Percentiles rank a stretch among this genome's conserved stretches.
These are phyloP conservation scores for Coemansia sp. DNA, from an alignment of 371 early-diverging fungal species.

Conservation along the genomic window DNA sequence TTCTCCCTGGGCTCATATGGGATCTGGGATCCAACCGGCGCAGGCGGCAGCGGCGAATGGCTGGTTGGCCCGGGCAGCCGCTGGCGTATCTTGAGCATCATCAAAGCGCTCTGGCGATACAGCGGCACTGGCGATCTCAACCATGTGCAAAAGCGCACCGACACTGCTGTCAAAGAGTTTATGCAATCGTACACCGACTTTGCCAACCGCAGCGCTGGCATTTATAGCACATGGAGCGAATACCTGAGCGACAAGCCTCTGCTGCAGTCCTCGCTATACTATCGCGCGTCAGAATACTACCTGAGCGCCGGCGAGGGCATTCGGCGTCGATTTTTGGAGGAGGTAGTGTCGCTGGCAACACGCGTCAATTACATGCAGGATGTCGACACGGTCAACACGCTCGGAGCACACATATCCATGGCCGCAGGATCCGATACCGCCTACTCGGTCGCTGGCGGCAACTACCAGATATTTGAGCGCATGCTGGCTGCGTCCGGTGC, in stretches of 20 bases:
- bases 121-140: constrained; percentile 12
- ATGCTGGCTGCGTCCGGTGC: constrained; percentile 18
- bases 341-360: constrained; percentile 34
- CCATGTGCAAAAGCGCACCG: constrained; percentile 17
- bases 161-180: constrained; percentile 26
- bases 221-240: constrained; percentile 23
- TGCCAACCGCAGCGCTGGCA: not conserved
- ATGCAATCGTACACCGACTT: constrained; percentile 25
- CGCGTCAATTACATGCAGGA: constrained; percentile 44
- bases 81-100: constrained; percentile 14
- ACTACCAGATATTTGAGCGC: constrained; percentile 29
- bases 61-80: not conserved
- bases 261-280: constrained; percentile 24
- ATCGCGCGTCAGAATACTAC: constrained; percentile 24
- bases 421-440: constrained; percentile 27
- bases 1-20: constrained; percentile 19
- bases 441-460: constrained; percentile 34
- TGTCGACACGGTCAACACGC: constrained; percentile 15
- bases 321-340: constrained; percentile 13
- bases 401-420: constrained; percentile 39
- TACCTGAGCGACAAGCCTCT: constrained; percentile 21
- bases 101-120: constrained; percentile 27
- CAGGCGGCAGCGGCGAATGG: not conserved
- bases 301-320: constrained; percentile 9
- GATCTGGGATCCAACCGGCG: constrained; percentile 20